Percentiles rank a stretch among this genome's conserved stretches.
Conservation (phyloP, 108 stramenopile genomes). For the Fistulifera pelliculosa region DNA sequence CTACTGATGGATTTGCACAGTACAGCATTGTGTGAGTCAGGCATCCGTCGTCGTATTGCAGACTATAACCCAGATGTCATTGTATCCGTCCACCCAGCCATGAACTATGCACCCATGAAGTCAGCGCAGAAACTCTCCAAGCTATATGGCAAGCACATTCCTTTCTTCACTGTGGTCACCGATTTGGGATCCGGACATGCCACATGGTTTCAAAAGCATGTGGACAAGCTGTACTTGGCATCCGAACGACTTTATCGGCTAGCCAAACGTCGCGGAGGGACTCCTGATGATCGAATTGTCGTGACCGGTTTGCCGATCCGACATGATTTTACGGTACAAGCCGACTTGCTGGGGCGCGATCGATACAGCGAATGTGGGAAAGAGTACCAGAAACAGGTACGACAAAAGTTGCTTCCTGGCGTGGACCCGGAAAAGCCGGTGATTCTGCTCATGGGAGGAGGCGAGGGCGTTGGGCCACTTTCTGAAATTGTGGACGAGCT, state of each 20-base stretch:
- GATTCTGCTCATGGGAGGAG: slow-evolving; percentile 92
- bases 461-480: slow-evolving; percentile 88
- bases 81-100: slow-evolving; percentile 90
- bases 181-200: slow-evolving; percentile 90
- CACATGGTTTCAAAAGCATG: slow-evolving; percentile 86
- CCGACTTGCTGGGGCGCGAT: slow-evolving; percentile 48
- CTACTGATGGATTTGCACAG: slow-evolving; percentile 46
- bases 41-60: slow-evolving; percentile 48
- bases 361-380: slow-evolving; percentile 40
- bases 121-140: slow-evolving; percentile 44
- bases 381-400: slow-evolving; percentile 31
- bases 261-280: slow-evolving; percentile 58
- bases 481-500: slow-evolving; percentile 71
- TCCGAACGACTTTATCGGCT: slow-evolving; percentile 57
- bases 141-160: slow-evolving; percentile 52
- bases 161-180: slow-evolving; percentile 93
- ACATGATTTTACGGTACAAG: slow-evolving; percentile 68
- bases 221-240: slow-evolving; percentile 85
- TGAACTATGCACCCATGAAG: slow-evolving; percentile 79
- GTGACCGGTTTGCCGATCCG: slow-evolving; percentile 89
- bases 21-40: slow-evolving; percentile 40
- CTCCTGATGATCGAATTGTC: slow-evolving; percentile 75
- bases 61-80: slow-evolving; percentile 76
- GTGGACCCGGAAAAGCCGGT: slow-evolving; percentile 50
- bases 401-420: slow-evolving; percentile 33